Evolutionary conservation across 2,329 filamentous ascomycete genomes (phyloP).

Genomic region (Epichloe gansuensis): DNA sequence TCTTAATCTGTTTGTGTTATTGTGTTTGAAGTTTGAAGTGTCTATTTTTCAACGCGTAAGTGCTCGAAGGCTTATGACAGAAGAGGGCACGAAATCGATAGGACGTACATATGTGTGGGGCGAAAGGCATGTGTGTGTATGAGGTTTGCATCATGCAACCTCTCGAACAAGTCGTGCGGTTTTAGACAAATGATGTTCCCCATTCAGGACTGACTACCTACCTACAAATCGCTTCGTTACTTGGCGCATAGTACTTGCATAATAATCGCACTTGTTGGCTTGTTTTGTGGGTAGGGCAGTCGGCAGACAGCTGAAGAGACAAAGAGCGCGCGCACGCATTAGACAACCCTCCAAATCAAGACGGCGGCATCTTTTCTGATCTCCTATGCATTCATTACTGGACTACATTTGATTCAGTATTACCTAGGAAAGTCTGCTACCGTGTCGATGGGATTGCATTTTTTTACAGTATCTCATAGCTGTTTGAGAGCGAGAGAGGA

Average conservation of each 20-base stretch:
- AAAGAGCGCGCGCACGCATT: no score
- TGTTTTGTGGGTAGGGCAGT: background rate
- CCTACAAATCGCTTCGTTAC: background rate
- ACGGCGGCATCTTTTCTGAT: no score
- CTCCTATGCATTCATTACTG: no score
- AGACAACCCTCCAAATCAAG: no score
- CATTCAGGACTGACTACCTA: background rate
- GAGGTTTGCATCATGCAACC: constrained; percentile 2
- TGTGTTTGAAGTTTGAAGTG: background rate
- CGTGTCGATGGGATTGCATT: no score
- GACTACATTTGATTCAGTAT: no score
- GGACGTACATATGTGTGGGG: background rate
- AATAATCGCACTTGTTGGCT: background rate
- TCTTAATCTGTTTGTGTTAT: background rate
- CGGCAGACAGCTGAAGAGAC: no score
- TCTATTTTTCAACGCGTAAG: background rate
- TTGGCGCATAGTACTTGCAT: background rate
- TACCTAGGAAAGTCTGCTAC: no score
- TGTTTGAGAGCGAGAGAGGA: no score
- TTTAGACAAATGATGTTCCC: constrained; percentile 1
- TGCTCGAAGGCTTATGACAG: background rate
- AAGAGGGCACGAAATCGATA: background rate
- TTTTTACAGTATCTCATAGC: no score
- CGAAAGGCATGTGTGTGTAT: constrained; percentile 1
- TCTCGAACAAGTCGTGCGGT: background rate